phyloP scores from a whole-genome alignment of 257 asterid species.

The Cruciata laevipes region DNA sequence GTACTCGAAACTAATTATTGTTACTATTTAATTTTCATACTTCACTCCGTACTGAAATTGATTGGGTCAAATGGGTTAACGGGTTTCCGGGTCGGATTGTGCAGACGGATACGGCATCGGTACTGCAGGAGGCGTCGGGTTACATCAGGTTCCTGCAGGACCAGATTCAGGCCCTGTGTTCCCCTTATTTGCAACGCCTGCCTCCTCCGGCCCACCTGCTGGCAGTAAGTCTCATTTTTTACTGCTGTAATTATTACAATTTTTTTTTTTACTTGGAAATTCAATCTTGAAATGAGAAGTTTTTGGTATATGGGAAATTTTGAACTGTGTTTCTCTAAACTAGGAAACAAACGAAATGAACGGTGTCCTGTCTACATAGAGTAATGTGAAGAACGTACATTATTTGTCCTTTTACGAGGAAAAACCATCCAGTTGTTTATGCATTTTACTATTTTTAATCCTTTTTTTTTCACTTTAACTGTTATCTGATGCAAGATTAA shows the following conservation, averaged over 20 bases:
- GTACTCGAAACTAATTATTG: not conserved
- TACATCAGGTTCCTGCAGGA: constrained; percentile 83
- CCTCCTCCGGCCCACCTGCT: constrained; percentile 27
- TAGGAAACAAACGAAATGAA: not conserved
- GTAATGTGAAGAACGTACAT: not conserved
- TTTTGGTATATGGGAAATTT: not conserved
- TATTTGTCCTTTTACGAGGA: not conserved
- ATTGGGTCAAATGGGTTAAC: not conserved
- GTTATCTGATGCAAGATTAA: no score
- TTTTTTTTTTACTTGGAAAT: no score
- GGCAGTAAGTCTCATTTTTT: constrained; percentile 21
- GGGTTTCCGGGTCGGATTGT: constrained; percentile 2
- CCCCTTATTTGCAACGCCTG: constrained; percentile 61
- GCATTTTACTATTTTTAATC: not conserved
- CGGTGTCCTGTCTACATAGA: not conserved
- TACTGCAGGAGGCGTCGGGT: constrained; percentile 82
- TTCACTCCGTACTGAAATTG: not conserved
- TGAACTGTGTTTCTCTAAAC: not conserved
- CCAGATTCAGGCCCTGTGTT: constrained; percentile 78
- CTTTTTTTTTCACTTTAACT: not conserved
- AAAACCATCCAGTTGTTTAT: not conserved
- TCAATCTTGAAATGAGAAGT: not conserved
- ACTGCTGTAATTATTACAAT: not conserved
- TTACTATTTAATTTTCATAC: no score
- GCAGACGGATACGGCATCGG: constrained; percentile 94